phyloP scores from a whole-genome alignment of 306 rosid species.

The Vigna angularis region DNA sequence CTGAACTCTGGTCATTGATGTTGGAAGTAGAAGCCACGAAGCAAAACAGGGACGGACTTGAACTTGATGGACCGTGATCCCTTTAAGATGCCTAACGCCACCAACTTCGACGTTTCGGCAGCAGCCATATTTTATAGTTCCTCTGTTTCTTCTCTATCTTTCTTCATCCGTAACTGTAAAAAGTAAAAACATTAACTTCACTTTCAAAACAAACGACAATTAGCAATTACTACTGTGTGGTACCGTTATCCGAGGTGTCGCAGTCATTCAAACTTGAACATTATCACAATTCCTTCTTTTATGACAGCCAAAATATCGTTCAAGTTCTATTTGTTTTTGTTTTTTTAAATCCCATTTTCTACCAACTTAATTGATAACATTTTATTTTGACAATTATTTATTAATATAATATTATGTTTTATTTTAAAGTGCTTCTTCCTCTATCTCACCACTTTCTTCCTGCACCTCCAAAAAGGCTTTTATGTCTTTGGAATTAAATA shows the following conservation, averaged over 20 bases:
- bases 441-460: too few species aligned
- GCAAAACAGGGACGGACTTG: neutral
- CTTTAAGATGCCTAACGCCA: neutral
- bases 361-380: too few species aligned
- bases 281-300: neutral
- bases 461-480: too few species aligned
- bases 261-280: neutral
- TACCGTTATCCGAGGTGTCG: neutral
- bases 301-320: neutral
- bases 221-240: neutral
- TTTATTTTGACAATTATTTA: too few species aligned
- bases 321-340: neutral
- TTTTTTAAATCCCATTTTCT: neutral
- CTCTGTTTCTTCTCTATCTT: slow-evolving; percentile 11
- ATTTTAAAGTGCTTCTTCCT: too few species aligned
- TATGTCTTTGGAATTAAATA: too few species aligned
- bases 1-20: neutral
- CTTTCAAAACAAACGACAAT: neutral
- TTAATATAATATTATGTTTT: too few species aligned
- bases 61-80: neutral
- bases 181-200: neutral
- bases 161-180: neutral
- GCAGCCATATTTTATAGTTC: neutral
- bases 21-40: neutral
- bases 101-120: neutral